phyloP scores from a whole-genome alignment of 139 green algal genomes.

The Micractinium sp. region DNA sequence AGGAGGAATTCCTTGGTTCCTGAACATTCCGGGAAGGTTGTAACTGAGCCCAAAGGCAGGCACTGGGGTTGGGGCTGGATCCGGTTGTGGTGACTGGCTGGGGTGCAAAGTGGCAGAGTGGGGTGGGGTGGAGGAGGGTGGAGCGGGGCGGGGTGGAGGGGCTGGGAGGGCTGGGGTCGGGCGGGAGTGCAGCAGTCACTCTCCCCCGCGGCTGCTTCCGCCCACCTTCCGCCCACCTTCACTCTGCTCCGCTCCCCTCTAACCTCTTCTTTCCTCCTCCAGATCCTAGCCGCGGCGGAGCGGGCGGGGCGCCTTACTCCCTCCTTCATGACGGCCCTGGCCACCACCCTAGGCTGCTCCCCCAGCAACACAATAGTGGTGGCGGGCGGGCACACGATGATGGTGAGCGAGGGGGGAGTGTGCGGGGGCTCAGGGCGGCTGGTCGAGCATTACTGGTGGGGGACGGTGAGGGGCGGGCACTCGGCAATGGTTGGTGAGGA shows the following conservation, averaged over 20 bases:
- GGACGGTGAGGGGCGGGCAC: too few relatives aligned
- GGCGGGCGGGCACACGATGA: constrained; percentile 27
- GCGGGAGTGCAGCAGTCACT: not conserved
- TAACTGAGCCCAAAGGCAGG: too few relatives aligned
- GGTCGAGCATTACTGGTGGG: not conserved
- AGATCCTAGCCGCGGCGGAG: constrained; percentile 30
- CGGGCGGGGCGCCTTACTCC: constrained; percentile 25
- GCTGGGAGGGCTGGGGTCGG: not conserved
- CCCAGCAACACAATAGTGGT: constrained; percentile 24
- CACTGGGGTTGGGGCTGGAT: too few relatives aligned
- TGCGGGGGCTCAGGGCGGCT: not conserved
- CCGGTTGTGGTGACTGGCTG: not conserved
- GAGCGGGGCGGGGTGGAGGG: too few relatives aligned
- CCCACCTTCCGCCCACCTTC: too few relatives aligned
- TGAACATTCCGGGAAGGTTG: too few relatives aligned
- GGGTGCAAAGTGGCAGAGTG: not conserved
- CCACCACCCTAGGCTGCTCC: not conserved
- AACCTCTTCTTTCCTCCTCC: not conserved
- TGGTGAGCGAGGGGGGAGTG: constrained; percentile 7
- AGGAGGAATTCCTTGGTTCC: too few relatives aligned
- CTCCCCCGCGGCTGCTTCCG: not conserved
- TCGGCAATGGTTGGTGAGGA: too few relatives aligned
- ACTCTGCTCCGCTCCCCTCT: not conserved
- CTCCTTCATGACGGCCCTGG: constrained; percentile 31
- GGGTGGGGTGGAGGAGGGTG: not conserved